These are phyloP conservation scores for Sparassis latifolia DNA, from an alignment of 1,284 basidiomycete species.

Conservation along the genomic window DNA sequence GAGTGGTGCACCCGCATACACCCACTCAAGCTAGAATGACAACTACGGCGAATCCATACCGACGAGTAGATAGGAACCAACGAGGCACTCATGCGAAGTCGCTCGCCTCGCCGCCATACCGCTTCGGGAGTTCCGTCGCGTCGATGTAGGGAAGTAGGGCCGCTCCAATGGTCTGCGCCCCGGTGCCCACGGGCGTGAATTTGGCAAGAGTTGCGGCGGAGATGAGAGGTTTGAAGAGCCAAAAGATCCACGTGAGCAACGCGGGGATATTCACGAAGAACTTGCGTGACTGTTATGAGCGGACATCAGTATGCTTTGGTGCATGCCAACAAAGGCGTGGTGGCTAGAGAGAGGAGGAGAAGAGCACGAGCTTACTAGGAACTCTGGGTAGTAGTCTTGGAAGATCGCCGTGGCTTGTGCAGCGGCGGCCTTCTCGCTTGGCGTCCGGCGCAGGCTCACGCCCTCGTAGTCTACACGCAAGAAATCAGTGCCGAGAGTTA, in stretches of 20 bases:
- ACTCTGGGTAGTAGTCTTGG: conserved; percentile 68
- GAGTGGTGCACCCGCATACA: too few relatives aligned
- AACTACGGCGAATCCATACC: not conserved
- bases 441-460: conserved; percentile 54
- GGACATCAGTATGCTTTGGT: not conserved
- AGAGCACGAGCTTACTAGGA: conserved; percentile 44
- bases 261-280: conserved; percentile 77
- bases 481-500: not conserved
- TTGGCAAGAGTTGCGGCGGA: conserved; percentile 66
- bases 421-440: conserved; percentile 70
- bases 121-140: conserved; percentile 49
- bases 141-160: conserved; percentile 52
- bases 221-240: conserved; percentile 72
- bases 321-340: not conserved
- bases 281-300: conserved; percentile 50
- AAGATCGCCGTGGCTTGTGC: conserved; percentile 66
- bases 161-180: conserved; percentile 47
- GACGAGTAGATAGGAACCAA: not conserved
- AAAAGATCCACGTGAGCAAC: conserved; percentile 72
- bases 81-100: conserved; percentile 11
- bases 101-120: conserved; percentile 54
- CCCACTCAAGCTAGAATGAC: not conserved
- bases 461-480: conserved; percentile 59
- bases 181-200: conserved; percentile 70
- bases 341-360: not conserved